Percentiles rank a stretch among this genome's conserved stretches.
Evolutionary conservation across 2,329 filamentous ascomycete species (phyloP).

Genomic region (Aspergillus hortae): DNA sequence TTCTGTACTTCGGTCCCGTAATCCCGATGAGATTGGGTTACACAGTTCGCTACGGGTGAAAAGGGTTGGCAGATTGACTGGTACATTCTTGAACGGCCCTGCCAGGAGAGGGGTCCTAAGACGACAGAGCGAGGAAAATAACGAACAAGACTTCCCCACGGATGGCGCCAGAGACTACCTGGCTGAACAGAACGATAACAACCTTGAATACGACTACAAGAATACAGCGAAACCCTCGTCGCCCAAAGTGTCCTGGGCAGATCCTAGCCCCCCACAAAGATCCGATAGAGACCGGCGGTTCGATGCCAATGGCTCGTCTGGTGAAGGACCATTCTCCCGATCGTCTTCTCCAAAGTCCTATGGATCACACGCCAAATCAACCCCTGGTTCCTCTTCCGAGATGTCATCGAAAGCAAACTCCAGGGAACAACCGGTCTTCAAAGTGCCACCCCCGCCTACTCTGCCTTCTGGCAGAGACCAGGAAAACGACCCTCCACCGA

Average conservation of each 20-base stretch:
- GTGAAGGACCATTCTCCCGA: constrained; percentile 30
- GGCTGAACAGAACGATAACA: constrained; percentile 26
- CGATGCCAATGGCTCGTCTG: constrained; percentile 16
- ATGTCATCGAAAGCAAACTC: constrained; percentile 38
- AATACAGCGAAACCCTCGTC: constrained; percentile 25
- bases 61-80: constrained; percentile 69
- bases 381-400: constrained; percentile 41
- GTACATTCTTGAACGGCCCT: constrained; percentile 75
- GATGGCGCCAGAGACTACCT: constrained; percentile 27
- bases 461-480: constrained; percentile 69
- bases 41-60: constrained; percentile 77
- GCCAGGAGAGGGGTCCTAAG: constrained; percentile 67
- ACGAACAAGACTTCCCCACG: constrained; percentile 29
- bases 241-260: constrained; percentile 36
- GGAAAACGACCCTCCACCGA: constrained; percentile 75
- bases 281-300: constrained; percentile 21
- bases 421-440: constrained; percentile 54
- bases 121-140: constrained; percentile 64
- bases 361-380: constrained; percentile 35
- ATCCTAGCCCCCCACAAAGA: constrained; percentile 27
- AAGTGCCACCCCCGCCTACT: constrained; percentile 53
- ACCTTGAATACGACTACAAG: constrained; percentile 23
- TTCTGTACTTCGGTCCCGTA: constrained; percentile 38
- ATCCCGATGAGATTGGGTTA: constrained; percentile 61
- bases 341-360: constrained; percentile 34